A percentile compares a stretch with the other conserved stretches of the same genome.
These are phyloP conservation scores for Coniosporium apollinis DNA, from an alignment of 495 filamentous ascomycete species.

Conservation along the genomic window DNA sequence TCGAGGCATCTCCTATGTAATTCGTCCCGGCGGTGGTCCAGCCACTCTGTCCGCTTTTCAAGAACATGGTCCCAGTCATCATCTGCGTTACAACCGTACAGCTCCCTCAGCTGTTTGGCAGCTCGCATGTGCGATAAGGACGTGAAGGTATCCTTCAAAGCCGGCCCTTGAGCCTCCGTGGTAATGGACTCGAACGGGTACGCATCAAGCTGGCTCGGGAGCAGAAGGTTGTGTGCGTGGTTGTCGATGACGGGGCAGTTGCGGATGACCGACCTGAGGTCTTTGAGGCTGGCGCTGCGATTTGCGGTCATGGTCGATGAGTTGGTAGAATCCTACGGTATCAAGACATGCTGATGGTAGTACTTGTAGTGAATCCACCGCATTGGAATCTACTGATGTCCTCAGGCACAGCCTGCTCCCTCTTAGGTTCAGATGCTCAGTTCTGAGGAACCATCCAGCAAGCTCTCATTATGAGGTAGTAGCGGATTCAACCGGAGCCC, in stretches of 20 bases:
- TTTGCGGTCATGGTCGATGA: too few relatives aligned
- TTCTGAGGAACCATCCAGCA: too few relatives aligned
- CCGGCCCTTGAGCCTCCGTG: constrained; percentile 55
- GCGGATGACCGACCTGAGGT: constrained; percentile 35
- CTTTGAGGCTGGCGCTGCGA: too few relatives aligned
- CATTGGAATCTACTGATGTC: too few relatives aligned
- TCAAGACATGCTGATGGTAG: too few relatives aligned
- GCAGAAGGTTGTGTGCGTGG: constrained; percentile 68
- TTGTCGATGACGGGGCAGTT: constrained; percentile 71
- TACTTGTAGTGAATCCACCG: too few relatives aligned
- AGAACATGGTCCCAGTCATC: constrained; percentile 44
- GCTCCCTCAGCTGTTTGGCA: constrained; percentile 45
- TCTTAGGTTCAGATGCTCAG: too few relatives aligned
- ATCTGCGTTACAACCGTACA: constrained; percentile 48
- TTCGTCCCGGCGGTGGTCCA: constrained; percentile 35
- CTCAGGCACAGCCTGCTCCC: too few relatives aligned
- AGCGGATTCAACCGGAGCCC: too few relatives aligned
- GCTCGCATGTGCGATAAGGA: constrained; percentile 56
- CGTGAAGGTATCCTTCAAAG: constrained; percentile 39
- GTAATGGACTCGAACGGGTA: constrained; percentile 39
- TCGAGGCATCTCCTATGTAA: constrained; percentile 48
- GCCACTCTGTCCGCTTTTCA: constrained; percentile 22
- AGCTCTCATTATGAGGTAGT: too few relatives aligned
- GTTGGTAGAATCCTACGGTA: too few relatives aligned
- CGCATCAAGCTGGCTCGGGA: constrained; percentile 25